Evolutionary conservation across 805 yeast genomes (phyloP), one percentile per base, ranked within the genome.

Genomic region (Maudiozyma bulderi): DNA sequence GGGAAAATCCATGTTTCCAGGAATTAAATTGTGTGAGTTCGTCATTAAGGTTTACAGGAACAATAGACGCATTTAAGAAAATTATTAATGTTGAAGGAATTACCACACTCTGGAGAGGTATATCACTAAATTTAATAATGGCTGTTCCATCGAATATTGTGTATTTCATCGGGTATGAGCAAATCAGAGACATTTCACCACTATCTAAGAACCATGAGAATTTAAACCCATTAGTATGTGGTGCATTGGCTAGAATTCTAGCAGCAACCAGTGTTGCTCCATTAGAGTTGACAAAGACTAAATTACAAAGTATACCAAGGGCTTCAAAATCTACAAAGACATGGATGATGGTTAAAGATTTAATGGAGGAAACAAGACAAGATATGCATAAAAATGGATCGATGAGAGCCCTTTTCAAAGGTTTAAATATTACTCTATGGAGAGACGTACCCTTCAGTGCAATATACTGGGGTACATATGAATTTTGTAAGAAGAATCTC

Each of bases 371-470:
- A 44, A 71, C 83, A 31, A 62, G 61, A 45, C 57, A 62, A 3
- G 81, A 83, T 57, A 68, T 87, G 5, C 63, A 68, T 38, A 52
- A 61, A 1, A 72, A 73, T 11, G 99, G 99, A 0, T 11, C 49
- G 5, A 52, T 77, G 2, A 64, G 68, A 2, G 75, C 88, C 0
- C 64, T 93, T 15, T 93, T 89, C 73, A 82, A 83, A 48, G 99
- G 99, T 0, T 70, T 93, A 26, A 81, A 84, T 40, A 74, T 93
- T 39, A 93, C 99, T 0, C 73, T 93, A 13, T 91, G 96, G 96
- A 75, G 99, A 66, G 99, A 93, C 64, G 98, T 91, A 0, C 99
- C 99, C 1, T 93, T 93, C 64, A 84, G 95, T 53, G 97, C 95
- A 0, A 81, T 91, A 1, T 93, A 93, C 66, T 93, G 99, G 99